Conservation (phyloP, 768 basidiomycete species). For the Cubamyces sp. region DNA sequence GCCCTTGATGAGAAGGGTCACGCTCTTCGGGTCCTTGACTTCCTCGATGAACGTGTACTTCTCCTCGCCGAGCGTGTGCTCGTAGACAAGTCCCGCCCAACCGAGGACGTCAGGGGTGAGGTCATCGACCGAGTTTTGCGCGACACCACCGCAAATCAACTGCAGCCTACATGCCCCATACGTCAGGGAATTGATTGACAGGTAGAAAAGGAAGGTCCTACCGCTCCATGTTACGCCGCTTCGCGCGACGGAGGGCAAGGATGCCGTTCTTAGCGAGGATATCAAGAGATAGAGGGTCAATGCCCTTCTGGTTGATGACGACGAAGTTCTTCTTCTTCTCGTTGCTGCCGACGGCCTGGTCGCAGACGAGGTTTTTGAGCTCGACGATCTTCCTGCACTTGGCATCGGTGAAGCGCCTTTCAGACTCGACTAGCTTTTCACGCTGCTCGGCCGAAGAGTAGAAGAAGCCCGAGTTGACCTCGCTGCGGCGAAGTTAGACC, state of each 20-base stretch:
- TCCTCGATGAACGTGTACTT: slow-evolving; percentile 98
- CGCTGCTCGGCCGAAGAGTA: slow-evolving; percentile 98
- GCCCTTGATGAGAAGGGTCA: slow-evolving; percentile 96
- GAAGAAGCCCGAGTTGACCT: slow-evolving; percentile 99
- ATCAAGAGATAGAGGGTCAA: slow-evolving; percentile 95
- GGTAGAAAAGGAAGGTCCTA: slow-evolving; percentile 36
- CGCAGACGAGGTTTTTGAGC: slow-evolving; percentile 95
- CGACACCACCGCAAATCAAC: slow-evolving; percentile 90
- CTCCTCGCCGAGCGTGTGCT: slow-evolving; percentile 98
- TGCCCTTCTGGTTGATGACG: slow-evolving; percentile 98
- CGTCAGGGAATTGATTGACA: slow-evolving; percentile 4
- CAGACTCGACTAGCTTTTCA: slow-evolving; percentile 98
- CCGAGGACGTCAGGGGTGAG: slow-evolving; percentile 89
- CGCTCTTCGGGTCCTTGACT: slow-evolving; percentile 92
- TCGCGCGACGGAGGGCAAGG: slow-evolving; percentile 90
- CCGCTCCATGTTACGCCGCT: slow-evolving; percentile 99
- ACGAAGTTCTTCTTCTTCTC: slow-evolving; percentile 90
- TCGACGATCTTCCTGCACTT: slow-evolving; percentile 96
- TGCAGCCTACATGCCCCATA: slow-evolving; percentile 63
- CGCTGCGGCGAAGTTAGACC: slow-evolving; percentile 52
- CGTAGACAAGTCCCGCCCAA: slow-evolving; percentile 98
- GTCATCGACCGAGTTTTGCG: slow-evolving; percentile 98
- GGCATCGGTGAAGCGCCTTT: slow-evolving; percentile 90
- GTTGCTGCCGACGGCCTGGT: slow-evolving; percentile 82
- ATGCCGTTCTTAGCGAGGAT: slow-evolving; percentile 97